Base-by-base conservation (phyloP, 345 rosid genomes). In the Schrenkiella parvula region DNA sequence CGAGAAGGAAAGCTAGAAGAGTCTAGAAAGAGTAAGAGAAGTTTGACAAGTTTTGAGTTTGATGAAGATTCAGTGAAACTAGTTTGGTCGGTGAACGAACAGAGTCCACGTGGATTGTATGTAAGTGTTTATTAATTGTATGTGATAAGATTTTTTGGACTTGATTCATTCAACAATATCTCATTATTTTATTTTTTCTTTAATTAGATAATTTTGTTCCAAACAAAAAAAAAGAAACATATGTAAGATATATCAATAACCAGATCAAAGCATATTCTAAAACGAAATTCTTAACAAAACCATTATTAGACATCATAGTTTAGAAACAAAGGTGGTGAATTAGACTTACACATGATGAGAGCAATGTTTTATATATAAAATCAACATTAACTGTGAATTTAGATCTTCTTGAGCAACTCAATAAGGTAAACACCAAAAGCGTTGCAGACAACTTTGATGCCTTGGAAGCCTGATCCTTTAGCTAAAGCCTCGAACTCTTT, bases 401-500 rank as follows among this genome's bases (percentile, higher is more conserved):
- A 77, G 22, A 65, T 23, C 58, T 77, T 77, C 68, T 93, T 93
- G 64, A 84, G 80, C 64, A 91, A 87, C 72, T 93, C 98, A 84
- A 93, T 91, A 62, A 93, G 39, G 52, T 87, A 38, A 31, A 82
- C 79, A 68, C 82, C 83, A 43, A 87, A 84, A 47, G 93, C 97
- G 15, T 39, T 56, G 57, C 97, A 86, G 13, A 47, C 68, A 0
- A 93, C 91, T 26, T 57, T 72, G 80, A 93, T 86, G 2, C 91
- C 92, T 29, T 83, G 78, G 47, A 93, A 93, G 6, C 98, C 98
- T 6, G 96, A 84, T 52, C 58, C 87, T 73, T 80, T 81, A 1
- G 96, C 97, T 52, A 93, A 76, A 13, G 86, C 85, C 81, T 82
- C 87, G 22, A 93, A 93, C 48, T 93, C 97, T 80, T 82, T 84